phyloP scores from a whole-genome alignment of 768 basidiomycete genomes.

The Tulasnella sp. region DNA sequence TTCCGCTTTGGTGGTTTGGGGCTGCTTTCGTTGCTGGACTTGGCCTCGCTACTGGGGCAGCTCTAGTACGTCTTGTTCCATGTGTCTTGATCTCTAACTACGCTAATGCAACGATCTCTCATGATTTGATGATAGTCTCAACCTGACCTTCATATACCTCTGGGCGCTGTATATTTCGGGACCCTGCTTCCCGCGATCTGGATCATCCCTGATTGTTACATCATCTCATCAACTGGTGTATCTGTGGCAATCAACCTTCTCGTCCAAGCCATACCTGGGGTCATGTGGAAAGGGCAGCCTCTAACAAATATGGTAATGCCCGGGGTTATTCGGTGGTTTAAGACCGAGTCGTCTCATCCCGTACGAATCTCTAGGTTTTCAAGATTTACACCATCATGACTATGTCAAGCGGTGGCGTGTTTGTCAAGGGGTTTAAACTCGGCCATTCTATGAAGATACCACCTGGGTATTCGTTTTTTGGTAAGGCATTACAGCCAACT shows the following conservation, averaged over 20 bases:
- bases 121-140: conserved; percentile 20
- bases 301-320: conserved; percentile 35
- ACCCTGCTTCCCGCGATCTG: conserved; percentile 30
- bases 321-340: no score
- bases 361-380: conserved; percentile 20
- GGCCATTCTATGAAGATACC: conserved; percentile 43
- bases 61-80: conserved; percentile 23
- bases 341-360: no score
- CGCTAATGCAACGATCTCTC: neutral
- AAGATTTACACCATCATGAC: conserved; percentile 29
- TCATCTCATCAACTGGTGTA: conserved; percentile 32
- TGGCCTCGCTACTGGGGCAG: conserved; percentile 25
- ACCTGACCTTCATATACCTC: conserved; percentile 46
- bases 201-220: conserved; percentile 32
- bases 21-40: conserved; percentile 29
- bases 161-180: conserved; percentile 29
- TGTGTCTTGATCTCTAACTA: neutral
- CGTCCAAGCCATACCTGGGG: conserved; percentile 33
- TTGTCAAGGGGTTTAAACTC: conserved; percentile 27
- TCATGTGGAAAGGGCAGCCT: conserved; percentile 31
- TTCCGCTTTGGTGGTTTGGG: conserved; percentile 31
- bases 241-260: conserved; percentile 33
- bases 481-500: neutral
- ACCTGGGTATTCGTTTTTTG: conserved; percentile 31
- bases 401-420: conserved; percentile 20